Evolutionary conservation across 1,139 yeast genomes (phyloP), one percentile per base, ranked within the genome.

Genomic region (Debaryomyces nepalensis): DNA sequence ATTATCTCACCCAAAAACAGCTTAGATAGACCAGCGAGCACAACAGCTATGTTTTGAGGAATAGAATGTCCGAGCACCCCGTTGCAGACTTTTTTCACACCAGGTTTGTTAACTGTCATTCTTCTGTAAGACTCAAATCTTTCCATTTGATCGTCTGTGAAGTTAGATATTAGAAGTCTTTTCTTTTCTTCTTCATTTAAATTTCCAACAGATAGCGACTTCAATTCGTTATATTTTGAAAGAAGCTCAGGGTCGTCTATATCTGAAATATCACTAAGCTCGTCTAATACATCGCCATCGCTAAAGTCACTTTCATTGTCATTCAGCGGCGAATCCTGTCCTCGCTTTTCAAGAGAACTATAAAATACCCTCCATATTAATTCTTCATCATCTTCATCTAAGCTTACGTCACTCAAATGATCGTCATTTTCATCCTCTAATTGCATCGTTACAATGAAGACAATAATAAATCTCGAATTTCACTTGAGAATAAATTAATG

Each of bases 101-200:
- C 89, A 2, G 84, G 79, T 49, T 86, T 82, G 55, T 87, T 89
- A 39, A 93, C 69, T 26, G 89, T 85, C 43, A 95, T 86, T 51
- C 98, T 73, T 51, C 97, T 76, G 60, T 84, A 90, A 9, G 87
- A 88, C 58, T 90, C 97, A 62, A 90, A 91, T 40, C 97, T 66
- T 47, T 84, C 84, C 84, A 88, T 84, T 58, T 93, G 97, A 29
- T 83, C 87, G n/a, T 79, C 80, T 45, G 86, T 84, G 58, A 93
- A 81, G 50, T 82, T 81, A 16, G 88, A 80, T 48, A 90, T 77
- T 48, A 91, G 66, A 20, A 90, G 57, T 49, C 87, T 76, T 59
- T 81, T 76, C 47, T 79, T 75, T 40, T 84, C 91, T 46, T 71
- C 77, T 37, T 72, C 74, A 7, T 53, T 48, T 33, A 69, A 51